These are phyloP conservation scores for Persicaria tinctoria DNA, from an alignment of 148 eudicot species.

Conservation along the genomic window DNA sequence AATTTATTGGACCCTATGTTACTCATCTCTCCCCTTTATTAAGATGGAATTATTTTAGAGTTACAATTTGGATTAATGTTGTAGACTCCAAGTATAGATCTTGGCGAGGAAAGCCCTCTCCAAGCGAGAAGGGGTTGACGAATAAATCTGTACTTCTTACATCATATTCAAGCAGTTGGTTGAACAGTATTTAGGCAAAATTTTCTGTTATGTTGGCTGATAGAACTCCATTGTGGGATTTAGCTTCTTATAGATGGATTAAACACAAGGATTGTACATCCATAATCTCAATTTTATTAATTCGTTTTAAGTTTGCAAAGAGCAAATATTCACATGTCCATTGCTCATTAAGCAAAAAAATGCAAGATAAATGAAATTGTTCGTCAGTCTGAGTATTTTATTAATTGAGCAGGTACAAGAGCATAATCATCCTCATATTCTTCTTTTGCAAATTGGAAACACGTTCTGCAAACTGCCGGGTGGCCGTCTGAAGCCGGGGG, in stretches of 20 bases:
- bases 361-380: background rate
- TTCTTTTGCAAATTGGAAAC: slow-evolving; percentile 85
- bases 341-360: no score
- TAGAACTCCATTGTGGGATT: background rate
- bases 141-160: no score
- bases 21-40: background rate
- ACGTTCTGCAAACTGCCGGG: slow-evolving; percentile 97
- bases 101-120: background rate
- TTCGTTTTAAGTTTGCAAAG: no score
- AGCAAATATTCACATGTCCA: background rate
- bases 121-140: background rate
- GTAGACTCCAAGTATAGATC: background rate
- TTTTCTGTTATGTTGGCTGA: background rate
- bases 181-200: background rate
- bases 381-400: background rate
- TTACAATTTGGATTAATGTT: background rate
- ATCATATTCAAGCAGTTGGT: background rate
- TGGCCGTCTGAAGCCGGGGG: slow-evolving; percentile 93
- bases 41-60: background rate
- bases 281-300: background rate
- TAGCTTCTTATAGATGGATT: background rate
- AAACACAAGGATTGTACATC: background rate
- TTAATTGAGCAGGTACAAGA: slow-evolving; percentile 51
- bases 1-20: background rate
- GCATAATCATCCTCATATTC: slow-evolving; percentile 76